Conservation (phyloP, 2,329 filamentous ascomycete species). For the Cercospora sesami region DNA sequence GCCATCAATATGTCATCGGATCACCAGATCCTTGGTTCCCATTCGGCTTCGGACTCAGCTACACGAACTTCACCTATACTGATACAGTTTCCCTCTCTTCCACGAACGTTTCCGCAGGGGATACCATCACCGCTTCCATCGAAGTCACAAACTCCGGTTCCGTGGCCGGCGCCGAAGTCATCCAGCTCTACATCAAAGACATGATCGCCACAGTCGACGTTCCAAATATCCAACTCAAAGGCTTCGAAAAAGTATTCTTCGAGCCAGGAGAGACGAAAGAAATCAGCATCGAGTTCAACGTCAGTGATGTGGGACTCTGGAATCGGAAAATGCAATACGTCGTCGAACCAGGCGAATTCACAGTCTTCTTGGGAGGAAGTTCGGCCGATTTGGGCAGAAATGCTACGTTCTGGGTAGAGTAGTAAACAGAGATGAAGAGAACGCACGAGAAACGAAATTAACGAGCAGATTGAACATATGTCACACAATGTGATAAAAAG, state of each 20-base stretch:
- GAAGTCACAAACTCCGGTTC: conserved; percentile 64
- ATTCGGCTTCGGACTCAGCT: conserved; percentile 49
- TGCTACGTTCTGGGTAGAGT: conserved; percentile 56
- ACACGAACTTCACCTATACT: conserved; percentile 32
- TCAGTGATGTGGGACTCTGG: conserved; percentile 58
- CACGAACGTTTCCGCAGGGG: neutral
- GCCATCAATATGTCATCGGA: conserved; percentile 43
- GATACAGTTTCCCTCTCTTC: neutral
- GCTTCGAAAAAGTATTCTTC: conserved; percentile 43
- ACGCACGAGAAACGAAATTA: no score
- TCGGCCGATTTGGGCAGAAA: conserved; percentile 59
- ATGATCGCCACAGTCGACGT: conserved; percentile 47
- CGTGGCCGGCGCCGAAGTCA: conserved; percentile 54
- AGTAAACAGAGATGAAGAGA: no score
- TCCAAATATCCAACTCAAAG: conserved; percentile 51
- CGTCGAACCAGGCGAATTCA: conserved; percentile 70
- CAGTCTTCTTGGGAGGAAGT: conserved; percentile 60
- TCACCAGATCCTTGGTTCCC: conserved; percentile 43
- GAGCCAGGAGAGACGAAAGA: conserved; percentile 26
- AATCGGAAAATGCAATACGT: conserved; percentile 66
- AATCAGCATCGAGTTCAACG: conserved; percentile 44
- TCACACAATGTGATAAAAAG: no score
- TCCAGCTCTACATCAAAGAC: conserved; percentile 54
- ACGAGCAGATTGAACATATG: no score
- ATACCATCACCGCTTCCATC: conserved; percentile 63